Evolutionary conservation across 768 basidiomycete species (phyloP).

Genomic region (Boletales sp.): DNA sequence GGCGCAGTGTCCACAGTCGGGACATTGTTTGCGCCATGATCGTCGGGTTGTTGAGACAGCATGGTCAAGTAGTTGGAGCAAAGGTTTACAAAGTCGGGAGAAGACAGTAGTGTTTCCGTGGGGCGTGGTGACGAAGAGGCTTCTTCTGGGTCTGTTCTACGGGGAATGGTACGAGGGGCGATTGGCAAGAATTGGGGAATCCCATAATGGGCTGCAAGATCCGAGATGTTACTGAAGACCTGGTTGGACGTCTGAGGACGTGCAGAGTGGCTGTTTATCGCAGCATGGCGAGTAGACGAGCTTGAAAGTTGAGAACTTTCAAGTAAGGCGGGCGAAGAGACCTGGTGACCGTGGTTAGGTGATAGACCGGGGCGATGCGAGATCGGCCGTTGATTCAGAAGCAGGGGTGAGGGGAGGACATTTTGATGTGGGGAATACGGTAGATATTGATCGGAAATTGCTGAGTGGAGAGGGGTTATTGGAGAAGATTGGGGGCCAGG

Average conservation of each 20-base stretch:
- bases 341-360: conserved; percentile 38
- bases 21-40: conserved; percentile 35
- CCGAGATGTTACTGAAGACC: conserved; percentile 63
- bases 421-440: conserved; percentile 37
- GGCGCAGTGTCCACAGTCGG: conserved; percentile 25
- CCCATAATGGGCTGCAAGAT: conserved; percentile 76
- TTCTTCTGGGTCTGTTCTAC: conserved; percentile 37
- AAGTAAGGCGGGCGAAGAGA: conserved; percentile 36
- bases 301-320: conserved; percentile 57
- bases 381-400: conserved; percentile 49
- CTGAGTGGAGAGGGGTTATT: conserved; percentile 28
- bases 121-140: conserved; percentile 23
- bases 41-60: conserved; percentile 51
- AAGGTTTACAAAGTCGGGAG: conserved; percentile 43
- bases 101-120: conserved; percentile 21
- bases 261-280: conserved; percentile 48
- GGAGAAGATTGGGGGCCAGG: conserved; percentile 29
- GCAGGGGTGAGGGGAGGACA: conserved; percentile 36
- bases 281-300: conserved; percentile 49
- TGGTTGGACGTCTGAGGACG: conserved; percentile 68
- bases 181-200: conserved; percentile 70
- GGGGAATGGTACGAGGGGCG: conserved; percentile 58
- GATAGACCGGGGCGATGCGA: conserved; percentile 35
- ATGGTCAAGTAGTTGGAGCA: conserved; percentile 67
- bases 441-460: conserved; percentile 49